Evolutionary conservation across 23 red algal species (phyloP).

Genomic region (Gracilaria vermiculophylla): DNA sequence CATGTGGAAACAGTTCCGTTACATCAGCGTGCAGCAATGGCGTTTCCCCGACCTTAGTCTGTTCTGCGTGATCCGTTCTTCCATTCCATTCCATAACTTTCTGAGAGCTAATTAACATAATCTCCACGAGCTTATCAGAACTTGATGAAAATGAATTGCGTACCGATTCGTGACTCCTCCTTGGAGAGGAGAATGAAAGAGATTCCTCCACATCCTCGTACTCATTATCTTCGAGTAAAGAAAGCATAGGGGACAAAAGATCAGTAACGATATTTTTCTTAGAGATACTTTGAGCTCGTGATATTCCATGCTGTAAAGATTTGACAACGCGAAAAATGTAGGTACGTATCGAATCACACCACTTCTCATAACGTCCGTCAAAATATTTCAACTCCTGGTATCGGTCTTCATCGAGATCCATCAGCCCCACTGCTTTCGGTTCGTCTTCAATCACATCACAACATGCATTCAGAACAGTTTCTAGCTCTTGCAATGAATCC

Average conservation of each 20-base stretch:
- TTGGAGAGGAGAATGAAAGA: too few relatives aligned
- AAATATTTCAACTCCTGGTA: conserved; percentile 16
- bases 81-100: background rate
- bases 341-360: background rate
- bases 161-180: too few relatives aligned
- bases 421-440: background rate
- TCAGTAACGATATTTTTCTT: background rate
- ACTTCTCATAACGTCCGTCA: background rate
- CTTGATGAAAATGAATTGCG: background rate
- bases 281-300: background rate
- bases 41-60: background rate
- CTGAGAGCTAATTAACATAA: conserved; percentile 3
- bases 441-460: background rate
- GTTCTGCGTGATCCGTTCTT: too few relatives aligned
- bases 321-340: background rate
- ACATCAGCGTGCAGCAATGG: background rate
- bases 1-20: background rate
- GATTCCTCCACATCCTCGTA: background rate
- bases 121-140: background rate
- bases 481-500: background rate
- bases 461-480: background rate
- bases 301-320: background rate
- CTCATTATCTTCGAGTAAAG: background rate
- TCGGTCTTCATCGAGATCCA: background rate
- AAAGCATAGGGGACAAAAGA: background rate